A percentile compares a stretch with the other conserved stretches of the same genome.
These are phyloP conservation scores for Trichoderma simmonsii DNA, from an alignment of 2,329 filamentous ascomycete species.

Conservation along the genomic window DNA sequence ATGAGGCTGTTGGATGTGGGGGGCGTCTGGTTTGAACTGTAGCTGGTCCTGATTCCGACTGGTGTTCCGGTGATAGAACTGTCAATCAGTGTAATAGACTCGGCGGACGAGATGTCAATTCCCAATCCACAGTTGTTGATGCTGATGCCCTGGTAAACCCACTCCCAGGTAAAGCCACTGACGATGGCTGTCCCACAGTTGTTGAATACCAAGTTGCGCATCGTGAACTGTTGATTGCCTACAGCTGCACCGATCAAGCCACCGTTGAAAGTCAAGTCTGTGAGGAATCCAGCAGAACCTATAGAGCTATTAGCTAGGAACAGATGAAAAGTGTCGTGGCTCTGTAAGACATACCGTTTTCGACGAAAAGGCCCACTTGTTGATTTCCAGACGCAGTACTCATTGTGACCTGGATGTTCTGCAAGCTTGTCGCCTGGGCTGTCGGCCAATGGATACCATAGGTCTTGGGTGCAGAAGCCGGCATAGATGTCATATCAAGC, in stretches of 20 bases:
- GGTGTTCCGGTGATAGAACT: background rate
- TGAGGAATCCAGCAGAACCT: slow-evolving; percentile 41
- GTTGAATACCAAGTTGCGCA: slow-evolving; percentile 64
- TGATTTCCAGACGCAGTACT: background rate
- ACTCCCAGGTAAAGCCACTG: slow-evolving; percentile 73
- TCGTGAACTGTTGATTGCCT: slow-evolving; percentile 67
- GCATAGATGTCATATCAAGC: slow-evolving; percentile 48
- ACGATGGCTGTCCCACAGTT: slow-evolving; percentile 62
- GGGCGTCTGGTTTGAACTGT: background rate
- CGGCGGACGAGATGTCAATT: background rate
- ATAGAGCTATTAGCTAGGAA: slow-evolving; percentile 23
- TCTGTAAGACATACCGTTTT: background rate
- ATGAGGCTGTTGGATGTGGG: slow-evolving; percentile 1
- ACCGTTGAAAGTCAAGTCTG: slow-evolving; percentile 62
- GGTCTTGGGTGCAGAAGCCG: slow-evolving; percentile 27
- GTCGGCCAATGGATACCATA: slow-evolving; percentile 61
- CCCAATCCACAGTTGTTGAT: slow-evolving; percentile 4
- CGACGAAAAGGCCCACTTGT: background rate
- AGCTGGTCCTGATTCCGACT: slow-evolving; percentile 6
- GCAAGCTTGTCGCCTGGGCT: slow-evolving; percentile 54
- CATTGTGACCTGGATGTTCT: slow-evolving; percentile 51
- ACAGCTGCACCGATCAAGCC: slow-evolving; percentile 48
- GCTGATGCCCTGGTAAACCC: slow-evolving; percentile 33
- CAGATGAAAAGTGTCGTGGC: too few species aligned
- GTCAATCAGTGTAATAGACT: background rate